These are phyloP conservation scores for Candida odintsovae DNA, from an alignment of 805 yeast genomes.

Conservation along the genomic window DNA sequence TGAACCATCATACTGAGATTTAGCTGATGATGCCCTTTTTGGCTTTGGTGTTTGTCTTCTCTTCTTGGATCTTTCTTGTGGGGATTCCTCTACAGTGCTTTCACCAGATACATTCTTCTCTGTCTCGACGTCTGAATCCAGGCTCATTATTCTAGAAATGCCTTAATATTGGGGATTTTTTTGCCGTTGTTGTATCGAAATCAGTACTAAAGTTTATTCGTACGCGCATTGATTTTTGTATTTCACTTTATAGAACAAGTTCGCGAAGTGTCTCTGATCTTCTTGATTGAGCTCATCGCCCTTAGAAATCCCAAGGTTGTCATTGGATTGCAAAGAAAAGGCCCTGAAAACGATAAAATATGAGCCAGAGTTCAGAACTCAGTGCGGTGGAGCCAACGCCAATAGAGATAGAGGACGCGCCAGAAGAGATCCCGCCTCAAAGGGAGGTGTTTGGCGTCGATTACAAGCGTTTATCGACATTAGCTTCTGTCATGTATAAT, in stretches of 20 bases:
- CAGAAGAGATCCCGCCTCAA: background rate
- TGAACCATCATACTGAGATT: background rate
- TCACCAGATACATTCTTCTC: slow-evolving; percentile 2
- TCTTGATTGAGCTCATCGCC: background rate
- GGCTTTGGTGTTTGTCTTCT: background rate
- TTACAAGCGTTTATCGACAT: background rate
- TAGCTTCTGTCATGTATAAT: slow-evolving; percentile 9
- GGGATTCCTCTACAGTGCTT: slow-evolving; percentile 3
- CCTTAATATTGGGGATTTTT: background rate
- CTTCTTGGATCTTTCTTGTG: background rate
- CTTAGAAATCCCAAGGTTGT: background rate
- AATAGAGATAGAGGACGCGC: background rate
- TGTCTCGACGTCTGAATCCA: slow-evolving; percentile 2
- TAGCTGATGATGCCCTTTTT: background rate
- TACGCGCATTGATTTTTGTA: background rate
- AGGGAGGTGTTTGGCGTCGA: background rate
- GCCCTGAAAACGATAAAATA: background rate
- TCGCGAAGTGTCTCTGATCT: background rate
- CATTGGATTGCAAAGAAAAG: background rate
- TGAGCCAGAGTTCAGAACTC: background rate
- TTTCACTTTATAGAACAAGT: background rate
- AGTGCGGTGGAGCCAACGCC: background rate
- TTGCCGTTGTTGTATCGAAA: background rate
- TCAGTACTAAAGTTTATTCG: too few species aligned
- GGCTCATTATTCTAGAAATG: background rate